These are phyloP conservation scores for Zygotorulaspora florentina DNA, from an alignment of 805 yeast genomes.

Conservation along the genomic window DNA sequence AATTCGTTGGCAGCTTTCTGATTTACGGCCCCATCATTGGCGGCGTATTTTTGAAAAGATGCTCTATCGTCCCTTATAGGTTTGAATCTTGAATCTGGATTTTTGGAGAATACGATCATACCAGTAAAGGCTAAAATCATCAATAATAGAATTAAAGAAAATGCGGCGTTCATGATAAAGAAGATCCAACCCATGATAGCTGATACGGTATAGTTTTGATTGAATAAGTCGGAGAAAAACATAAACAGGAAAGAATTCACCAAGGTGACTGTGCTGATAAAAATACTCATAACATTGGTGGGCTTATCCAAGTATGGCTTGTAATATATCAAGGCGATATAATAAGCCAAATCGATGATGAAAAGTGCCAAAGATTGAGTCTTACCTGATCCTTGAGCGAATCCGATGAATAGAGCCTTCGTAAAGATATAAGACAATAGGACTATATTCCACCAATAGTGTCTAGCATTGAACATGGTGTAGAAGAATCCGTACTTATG, in stretches of 20 bases:
- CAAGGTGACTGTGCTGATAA: constrained; percentile 66
- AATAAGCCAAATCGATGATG: constrained; percentile 68
- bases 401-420: constrained; percentile 69
- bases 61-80: constrained; percentile 91
- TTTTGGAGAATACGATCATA: constrained; percentile 66
- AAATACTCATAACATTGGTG: constrained; percentile 71
- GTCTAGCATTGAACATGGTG: constrained; percentile 78
- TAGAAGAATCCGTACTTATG: constrained; percentile 84
- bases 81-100: constrained; percentile 83
- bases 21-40: constrained; percentile 33
- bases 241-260: constrained; percentile 79
- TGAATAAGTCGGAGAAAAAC: constrained; percentile 80
- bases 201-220: constrained; percentile 71
- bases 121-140: constrained; percentile 62
- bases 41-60: constrained; percentile 61
- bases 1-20: constrained; percentile 46
- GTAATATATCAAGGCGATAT: constrained; percentile 55
- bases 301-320: constrained; percentile 79
- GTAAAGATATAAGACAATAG: constrained; percentile 55
- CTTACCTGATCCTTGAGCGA: constrained; percentile 77
- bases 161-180: constrained; percentile 85
- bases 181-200: constrained; percentile 91
- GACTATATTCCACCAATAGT: constrained; percentile 79
- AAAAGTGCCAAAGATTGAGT: constrained; percentile 75
- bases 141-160: constrained; percentile 67